Evolutionary conservation across 75 land plant genomes (phyloP).

Genomic region (Gnetum montanum): DNA sequence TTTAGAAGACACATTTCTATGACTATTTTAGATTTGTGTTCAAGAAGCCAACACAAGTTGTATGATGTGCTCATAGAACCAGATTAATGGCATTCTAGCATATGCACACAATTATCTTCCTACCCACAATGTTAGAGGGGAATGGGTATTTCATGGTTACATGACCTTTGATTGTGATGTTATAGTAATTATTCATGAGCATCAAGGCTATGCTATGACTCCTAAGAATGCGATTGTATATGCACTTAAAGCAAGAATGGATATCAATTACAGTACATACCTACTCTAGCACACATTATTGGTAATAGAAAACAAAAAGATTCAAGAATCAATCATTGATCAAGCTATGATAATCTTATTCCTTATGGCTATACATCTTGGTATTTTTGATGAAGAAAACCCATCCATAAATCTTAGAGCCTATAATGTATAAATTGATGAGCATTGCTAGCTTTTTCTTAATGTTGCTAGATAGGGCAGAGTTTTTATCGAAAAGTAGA

Average conservation of each 20-base stretch:
- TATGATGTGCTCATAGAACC: constrained; percentile 62
- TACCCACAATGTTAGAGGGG: constrained; percentile 28
- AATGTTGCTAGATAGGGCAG: constrained; percentile 86
- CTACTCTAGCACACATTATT: constrained; percentile 41
- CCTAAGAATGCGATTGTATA: constrained; percentile 67
- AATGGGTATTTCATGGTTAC: constrained; percentile 66
- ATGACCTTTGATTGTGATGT: constrained; percentile 71
- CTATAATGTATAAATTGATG: constrained; percentile 41
- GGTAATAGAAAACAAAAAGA: constrained; percentile 48
- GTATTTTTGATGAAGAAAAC: constrained; percentile 64
- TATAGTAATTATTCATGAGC: constrained; percentile 41
- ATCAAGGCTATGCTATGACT: constrained; percentile 30
- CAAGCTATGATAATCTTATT: constrained; percentile 63
- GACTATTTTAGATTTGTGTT: constrained; percentile 48
- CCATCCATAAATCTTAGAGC: constrained; percentile 32
- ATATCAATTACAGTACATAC: constrained; percentile 85
- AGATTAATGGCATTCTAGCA: constrained; percentile 54
- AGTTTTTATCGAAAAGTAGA: constrained; percentile 76
- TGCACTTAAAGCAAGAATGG: constrained; percentile 67
- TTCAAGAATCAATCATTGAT: constrained; percentile 50
- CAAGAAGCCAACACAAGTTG: constrained; percentile 39
- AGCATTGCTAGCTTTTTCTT: constrained; percentile 61
- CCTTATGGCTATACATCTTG: constrained; percentile 61
- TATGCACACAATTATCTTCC: constrained; percentile 52
- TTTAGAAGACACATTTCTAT: constrained; percentile 7